phyloP scores from a whole-genome alignment of 306 rosid genomes.

The Castanea sativa region DNA sequence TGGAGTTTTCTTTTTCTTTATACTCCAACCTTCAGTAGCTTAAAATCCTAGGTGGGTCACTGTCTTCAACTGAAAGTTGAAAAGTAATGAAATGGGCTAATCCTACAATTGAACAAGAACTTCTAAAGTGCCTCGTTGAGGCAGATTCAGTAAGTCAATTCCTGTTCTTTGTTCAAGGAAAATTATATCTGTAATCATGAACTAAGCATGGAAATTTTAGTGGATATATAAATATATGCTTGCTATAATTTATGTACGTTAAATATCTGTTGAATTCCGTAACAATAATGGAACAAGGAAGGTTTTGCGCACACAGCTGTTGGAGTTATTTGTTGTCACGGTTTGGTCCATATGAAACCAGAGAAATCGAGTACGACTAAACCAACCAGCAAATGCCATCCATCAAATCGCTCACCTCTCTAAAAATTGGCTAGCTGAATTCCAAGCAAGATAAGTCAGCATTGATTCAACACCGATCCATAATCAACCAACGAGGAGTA shows the following conservation, averaged over 20 bases:
- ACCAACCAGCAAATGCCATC: too few relatives aligned
- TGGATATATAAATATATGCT: not conserved
- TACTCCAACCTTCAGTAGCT: too few relatives aligned
- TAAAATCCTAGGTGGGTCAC: too few relatives aligned
- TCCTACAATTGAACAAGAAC: constrained; percentile 50
- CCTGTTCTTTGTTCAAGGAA: not conserved
- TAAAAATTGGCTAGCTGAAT: too few relatives aligned
- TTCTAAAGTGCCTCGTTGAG: constrained; percentile 37
- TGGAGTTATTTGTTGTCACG: too few relatives aligned
- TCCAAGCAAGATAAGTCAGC: too few relatives aligned
- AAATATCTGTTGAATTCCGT: not conserved
- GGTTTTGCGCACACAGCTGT: not conserved
- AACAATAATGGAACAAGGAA: not conserved
- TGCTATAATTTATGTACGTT: not conserved
- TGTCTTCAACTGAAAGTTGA: constrained; percentile 39
- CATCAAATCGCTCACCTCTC: too few relatives aligned
- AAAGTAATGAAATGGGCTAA: constrained; percentile 36
- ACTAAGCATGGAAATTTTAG: not conserved
- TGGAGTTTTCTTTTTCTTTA: too few relatives aligned
- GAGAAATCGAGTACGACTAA: too few relatives aligned
- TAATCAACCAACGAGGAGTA: too few relatives aligned
- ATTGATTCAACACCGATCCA: too few relatives aligned
- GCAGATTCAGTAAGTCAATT: constrained; percentile 38
- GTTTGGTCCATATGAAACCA: too few relatives aligned
- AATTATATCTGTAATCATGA: not conserved